These are phyloP conservation scores for Abrus pulchellus DNA, from an alignment of 306 rosid genomes.

Conservation along the genomic window DNA sequence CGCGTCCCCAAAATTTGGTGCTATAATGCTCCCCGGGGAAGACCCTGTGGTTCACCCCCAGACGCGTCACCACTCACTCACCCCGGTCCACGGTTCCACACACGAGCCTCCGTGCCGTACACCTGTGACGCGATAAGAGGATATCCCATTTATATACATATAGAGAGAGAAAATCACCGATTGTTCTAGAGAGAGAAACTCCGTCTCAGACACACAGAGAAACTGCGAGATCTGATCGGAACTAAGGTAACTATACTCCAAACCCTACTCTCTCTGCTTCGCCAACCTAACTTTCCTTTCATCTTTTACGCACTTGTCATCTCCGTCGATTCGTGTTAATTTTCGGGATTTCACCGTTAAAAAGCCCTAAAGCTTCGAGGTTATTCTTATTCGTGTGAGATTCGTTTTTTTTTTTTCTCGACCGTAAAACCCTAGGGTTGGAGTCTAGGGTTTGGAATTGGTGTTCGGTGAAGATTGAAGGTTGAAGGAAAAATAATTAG, in stretches of 20 bases:
- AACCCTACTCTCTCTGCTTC: slow-evolving; percentile 49
- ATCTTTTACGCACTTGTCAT: neutral
- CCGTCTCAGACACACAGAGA: slow-evolving; percentile 23
- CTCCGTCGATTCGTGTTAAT: neutral
- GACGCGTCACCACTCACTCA: slow-evolving; percentile 55
- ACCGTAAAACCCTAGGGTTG: slow-evolving; percentile 40
- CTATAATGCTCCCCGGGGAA: slow-evolving; percentile 56
- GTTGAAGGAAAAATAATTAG: slow-evolving; percentile 47
- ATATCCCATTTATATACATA: slow-evolving; percentile 9
- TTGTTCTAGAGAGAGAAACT: slow-evolving; percentile 75
- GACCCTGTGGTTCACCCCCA: slow-evolving; percentile 55
- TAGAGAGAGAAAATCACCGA: slow-evolving; percentile 48
- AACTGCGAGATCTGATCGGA: slow-evolving; percentile 69
- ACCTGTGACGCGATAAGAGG: slow-evolving; percentile 74
- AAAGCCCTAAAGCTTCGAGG: slow-evolving; percentile 1
- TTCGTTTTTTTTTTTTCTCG: slow-evolving; percentile 12
- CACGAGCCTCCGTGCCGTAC: slow-evolving; percentile 72
- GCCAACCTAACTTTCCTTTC: slow-evolving; percentile 43
- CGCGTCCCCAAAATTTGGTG: slow-evolving; percentile 16
- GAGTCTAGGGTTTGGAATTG: slow-evolving; percentile 45
- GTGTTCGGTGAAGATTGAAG: neutral
- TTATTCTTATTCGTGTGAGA: slow-evolving; percentile 23
- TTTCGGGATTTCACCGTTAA: slow-evolving; percentile 1
- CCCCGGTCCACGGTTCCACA: slow-evolving; percentile 44
- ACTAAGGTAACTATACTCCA: slow-evolving; percentile 47